Conservation (phyloP, 1,284 basidiomycete genomes). For the Heterobasidion annosum region DNA sequence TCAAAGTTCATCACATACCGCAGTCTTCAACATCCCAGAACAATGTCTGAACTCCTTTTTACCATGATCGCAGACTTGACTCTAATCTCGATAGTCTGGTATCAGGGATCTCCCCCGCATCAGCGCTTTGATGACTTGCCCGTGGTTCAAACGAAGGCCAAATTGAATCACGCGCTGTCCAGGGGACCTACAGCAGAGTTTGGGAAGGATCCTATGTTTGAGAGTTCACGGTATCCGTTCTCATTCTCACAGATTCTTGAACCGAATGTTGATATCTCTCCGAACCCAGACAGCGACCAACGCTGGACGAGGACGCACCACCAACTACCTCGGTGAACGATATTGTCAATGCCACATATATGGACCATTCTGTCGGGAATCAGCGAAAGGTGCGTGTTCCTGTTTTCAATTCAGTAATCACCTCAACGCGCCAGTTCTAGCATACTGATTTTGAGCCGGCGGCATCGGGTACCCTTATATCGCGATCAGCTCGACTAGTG, state of each 20-base stretch:
- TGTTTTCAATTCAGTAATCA: neutral
- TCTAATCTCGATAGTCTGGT: neutral
- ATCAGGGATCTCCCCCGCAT: conserved; percentile 42
- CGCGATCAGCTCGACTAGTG: conserved; percentile 9
- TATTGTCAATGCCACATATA: conserved; percentile 49
- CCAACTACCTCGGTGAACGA: conserved; percentile 63
- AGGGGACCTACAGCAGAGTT: conserved; percentile 56
- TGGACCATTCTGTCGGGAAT: conserved; percentile 30
- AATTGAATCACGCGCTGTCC: conserved; percentile 60
- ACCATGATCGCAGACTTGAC: conserved; percentile 1
- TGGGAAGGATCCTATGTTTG: conserved; percentile 75
- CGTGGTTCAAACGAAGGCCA: conserved; percentile 66
- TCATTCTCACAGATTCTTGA: neutral
- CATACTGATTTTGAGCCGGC: conserved; percentile 24
- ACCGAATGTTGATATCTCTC: neutral
- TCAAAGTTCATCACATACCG: neutral
- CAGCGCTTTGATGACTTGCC: conserved; percentile 61
- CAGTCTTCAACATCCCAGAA: conserved; percentile 50
- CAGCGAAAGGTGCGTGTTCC: conserved; percentile 30
- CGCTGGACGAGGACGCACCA: conserved; percentile 66
- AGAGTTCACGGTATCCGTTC: conserved; percentile 47
- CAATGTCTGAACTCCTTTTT: conserved; percentile 25
- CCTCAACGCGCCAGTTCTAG: conserved; percentile 12
- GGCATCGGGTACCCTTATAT: conserved; percentile 17
- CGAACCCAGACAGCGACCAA: conserved; percentile 41